Base-by-base conservation (phyloP, 2,329 filamentous ascomycete species). In the Allantophomopsis cytisporea region DNA sequence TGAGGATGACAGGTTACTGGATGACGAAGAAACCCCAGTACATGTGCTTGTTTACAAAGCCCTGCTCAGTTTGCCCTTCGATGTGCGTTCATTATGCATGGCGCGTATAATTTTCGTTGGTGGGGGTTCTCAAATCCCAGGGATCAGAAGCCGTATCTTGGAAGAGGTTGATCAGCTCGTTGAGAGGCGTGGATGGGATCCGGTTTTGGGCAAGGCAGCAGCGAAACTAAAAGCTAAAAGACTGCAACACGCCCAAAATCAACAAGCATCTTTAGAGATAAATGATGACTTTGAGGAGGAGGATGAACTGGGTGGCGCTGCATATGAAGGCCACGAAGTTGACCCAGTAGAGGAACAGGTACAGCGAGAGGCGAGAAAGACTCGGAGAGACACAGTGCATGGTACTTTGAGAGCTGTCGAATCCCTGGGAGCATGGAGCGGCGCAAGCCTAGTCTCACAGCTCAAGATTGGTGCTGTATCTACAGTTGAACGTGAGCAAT, bases 81-180 rank as follows among this genome's bases (percentile, higher is more conserved):
- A 98, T 57, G 77, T 88, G 4, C 77, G 91, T 17, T 80, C 83
- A 1, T 62, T 80, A 4, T 95, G 89, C 58, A 91, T 95, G 77
- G 79, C 87, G 1, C 82, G 89, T 31, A 83, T 96, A 35, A 66
- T 94, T 13, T 83, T 98, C 52, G 81, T 80, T 0, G 91, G 91
- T 23, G 86, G 86, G 2, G 82, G 82, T 36, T 77, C 86, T 5
- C 72, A 72, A 18, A 76, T 95, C 7, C 71, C 88, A 1, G 91
- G 91, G 1, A 62, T 98, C 18, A 86, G 84, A 47, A 68, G 71
- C 17, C 76, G 89, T 18, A 69, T 94, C 31, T 60, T 94, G 23
- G 72, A 81, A 41, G 88, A 96, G 50, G 61, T 96, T 1, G 69
- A 71, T 4, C 60, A 63, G 1, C 62, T 94, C 1, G 68, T 91